Evolutionary conservation across 441 rosid species (phyloP), one percentile per base, ranked within the genome.

Genomic region (Populus hybrid): DNA sequence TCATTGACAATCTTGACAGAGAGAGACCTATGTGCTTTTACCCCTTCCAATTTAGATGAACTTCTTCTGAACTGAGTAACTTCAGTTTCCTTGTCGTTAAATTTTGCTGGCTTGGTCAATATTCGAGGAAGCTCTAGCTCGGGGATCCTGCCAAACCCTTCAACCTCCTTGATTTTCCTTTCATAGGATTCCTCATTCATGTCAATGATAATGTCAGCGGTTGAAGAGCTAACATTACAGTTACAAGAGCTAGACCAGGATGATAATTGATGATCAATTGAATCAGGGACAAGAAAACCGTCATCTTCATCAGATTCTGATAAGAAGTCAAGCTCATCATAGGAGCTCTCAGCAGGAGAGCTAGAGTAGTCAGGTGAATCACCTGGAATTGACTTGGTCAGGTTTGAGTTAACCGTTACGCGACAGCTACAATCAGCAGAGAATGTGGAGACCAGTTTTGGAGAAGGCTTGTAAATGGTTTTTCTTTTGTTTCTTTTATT

Each of bases 401-500:
- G 71, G 63, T 26, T 68, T 1, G 77, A 81, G 80, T 82, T 80
- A 69, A 61, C 76, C 9, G 74, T 74, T 23, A 73, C 78, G 20
- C 77, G 78, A 67, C 77, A 72, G 31, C 70, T 76, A 64, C 9
- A 81, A 72, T 21, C 64, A 50, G 76, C 9, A 14, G 81, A n/a
- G 24, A 18, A 59, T 28, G 80, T 75, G 63, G 88, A 50, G 40
- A 71, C 78, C 64, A 78, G 84, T 67, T 73, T 87, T 26, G 89
- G 82, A 79, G 94, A 89, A 77, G 95, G 92, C 84, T 86, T 88
- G 89, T 88, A 89, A 81, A 90, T 76, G 20, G 93, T 81, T 86
- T 80, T 86, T 77, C 94, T 85, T 78, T n/a, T n/a, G n/a, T n/a
- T n/a, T n/a, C n/a, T n/a, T n/a, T n/a, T n/a, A n/a, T n/a, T n/a